Conservation (phyloP, 2,329 filamentous ascomycete species). For the Botryotinia narcissicola region DNA sequence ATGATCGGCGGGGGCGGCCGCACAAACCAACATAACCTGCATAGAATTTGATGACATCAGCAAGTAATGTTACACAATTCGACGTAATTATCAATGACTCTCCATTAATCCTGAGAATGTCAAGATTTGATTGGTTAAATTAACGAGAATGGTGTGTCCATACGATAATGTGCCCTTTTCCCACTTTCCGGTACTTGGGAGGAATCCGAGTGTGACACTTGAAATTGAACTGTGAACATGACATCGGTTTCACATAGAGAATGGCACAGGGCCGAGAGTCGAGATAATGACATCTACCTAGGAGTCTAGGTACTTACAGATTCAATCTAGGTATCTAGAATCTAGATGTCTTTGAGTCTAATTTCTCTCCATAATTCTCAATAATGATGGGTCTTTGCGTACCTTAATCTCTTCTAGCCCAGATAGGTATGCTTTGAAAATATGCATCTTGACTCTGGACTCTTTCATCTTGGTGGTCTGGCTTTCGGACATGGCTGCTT, state of each 20-base stretch:
- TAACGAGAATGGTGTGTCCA: background rate
- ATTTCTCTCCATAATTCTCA: background rate
- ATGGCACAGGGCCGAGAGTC: background rate
- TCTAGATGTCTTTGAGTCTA: background rate
- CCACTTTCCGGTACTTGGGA: background rate
- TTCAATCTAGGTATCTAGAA: background rate
- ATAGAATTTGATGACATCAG: constrained; percentile 10
- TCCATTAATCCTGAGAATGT: background rate
- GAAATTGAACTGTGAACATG: background rate
- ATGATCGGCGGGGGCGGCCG: constrained; percentile 4
- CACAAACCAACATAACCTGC: background rate
- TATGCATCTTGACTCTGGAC: background rate
- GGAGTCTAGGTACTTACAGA: background rate
- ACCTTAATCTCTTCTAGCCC: background rate
- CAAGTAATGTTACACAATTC: background rate
- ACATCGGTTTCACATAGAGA: background rate
- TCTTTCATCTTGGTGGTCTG: background rate
- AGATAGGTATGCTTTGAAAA: background rate
- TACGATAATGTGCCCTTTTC: background rate
- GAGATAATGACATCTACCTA: background rate
- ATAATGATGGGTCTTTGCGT: background rate
- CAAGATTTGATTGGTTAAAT: background rate
- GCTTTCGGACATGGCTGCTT: background rate
- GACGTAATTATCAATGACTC: background rate
- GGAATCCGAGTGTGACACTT: background rate